Percentiles rank a stretch among this genome's conserved stretches.
These are phyloP conservation scores for Penicillium sp. DNA, from an alignment of 2,329 filamentous ascomycete species.

Conservation along the genomic window DNA sequence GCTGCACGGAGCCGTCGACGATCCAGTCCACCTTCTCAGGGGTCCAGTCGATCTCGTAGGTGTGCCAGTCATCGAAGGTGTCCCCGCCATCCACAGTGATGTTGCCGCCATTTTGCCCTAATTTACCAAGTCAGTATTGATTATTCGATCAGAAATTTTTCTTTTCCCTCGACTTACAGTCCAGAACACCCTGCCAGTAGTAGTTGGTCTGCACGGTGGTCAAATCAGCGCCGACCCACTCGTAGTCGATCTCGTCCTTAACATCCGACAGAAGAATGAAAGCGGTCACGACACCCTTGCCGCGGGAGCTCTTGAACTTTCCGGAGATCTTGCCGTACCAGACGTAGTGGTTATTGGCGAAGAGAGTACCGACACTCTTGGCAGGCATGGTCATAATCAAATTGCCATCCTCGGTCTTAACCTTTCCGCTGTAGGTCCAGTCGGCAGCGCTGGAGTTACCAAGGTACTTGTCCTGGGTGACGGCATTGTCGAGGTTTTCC, in stretches of 20 bases:
- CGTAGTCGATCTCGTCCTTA: constrained; percentile 98
- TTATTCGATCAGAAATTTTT: background rate
- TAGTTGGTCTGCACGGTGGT: constrained; percentile 84
- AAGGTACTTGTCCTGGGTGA: constrained; percentile 75
- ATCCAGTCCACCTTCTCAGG: constrained; percentile 83
- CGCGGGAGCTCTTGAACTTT: constrained; percentile 77
- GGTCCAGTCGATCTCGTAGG: constrained; percentile 91
- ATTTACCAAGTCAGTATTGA: background rate
- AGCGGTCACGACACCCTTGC: constrained; percentile 87
- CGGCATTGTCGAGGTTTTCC: constrained; percentile 66
- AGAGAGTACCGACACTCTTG: constrained; percentile 78
- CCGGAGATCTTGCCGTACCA: constrained; percentile 96
- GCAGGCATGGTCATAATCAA: constrained; percentile 86
- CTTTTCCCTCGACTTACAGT: constrained; percentile 64
- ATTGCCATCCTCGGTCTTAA: constrained; percentile 59
- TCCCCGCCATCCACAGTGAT: constrained; percentile 57
- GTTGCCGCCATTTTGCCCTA: constrained; percentile 56
- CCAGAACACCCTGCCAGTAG: constrained; percentile 90
- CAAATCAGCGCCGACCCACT: constrained; percentile 83
- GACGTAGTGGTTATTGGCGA: constrained; percentile 82
- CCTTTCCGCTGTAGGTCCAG: constrained; percentile 83
- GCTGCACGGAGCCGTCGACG: constrained; percentile 75
- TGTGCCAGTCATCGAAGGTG: constrained; percentile 76
- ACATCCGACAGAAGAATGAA: constrained; percentile 95
- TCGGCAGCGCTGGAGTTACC: constrained; percentile 76